phyloP scores from a whole-genome alignment of 129 eudicot species.

The Saussurea involucrata region DNA sequence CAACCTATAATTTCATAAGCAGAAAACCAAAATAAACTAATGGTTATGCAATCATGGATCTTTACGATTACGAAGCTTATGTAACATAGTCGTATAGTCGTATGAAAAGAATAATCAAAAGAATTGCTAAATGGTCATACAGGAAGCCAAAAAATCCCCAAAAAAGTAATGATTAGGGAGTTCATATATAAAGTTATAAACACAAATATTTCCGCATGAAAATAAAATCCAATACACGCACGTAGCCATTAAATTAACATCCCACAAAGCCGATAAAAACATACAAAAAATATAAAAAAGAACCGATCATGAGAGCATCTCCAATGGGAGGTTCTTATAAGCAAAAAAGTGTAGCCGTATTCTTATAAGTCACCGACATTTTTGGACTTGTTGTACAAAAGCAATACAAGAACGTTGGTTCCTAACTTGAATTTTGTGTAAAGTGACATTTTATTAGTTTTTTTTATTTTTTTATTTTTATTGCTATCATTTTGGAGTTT shows the following conservation, averaged over 20 bases:
- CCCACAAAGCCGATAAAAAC: too few species aligned
- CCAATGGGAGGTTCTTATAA: too few species aligned
- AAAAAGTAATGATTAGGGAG: not conserved
- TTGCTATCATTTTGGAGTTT: too few species aligned
- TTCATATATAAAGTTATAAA: not conserved
- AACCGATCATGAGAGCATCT: not conserved
- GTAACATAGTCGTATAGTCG: not conserved
- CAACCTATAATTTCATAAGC: constrained; percentile 46
- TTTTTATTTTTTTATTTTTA: too few species aligned
- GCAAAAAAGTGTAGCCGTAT: too few species aligned
- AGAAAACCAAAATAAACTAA: not conserved
- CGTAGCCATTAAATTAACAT: not conserved
- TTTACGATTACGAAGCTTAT: not conserved
- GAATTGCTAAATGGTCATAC: not conserved
- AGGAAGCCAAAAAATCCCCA: constrained; percentile 3
- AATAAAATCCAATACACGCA: not conserved
- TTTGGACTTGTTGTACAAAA: too few species aligned
- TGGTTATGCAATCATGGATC: not conserved
- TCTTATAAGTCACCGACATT: too few species aligned
- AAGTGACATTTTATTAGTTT: too few species aligned
- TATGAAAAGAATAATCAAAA: not conserved
- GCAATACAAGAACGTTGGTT: too few species aligned
- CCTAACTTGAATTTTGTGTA: too few species aligned
- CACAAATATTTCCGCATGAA: not conserved
- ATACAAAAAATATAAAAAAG: not conserved